Evolutionary conservation across 2,329 filamentous ascomycete species (phyloP), one percentile per base, ranked within the genome.

Genomic region (Orbilia quercus): DNA sequence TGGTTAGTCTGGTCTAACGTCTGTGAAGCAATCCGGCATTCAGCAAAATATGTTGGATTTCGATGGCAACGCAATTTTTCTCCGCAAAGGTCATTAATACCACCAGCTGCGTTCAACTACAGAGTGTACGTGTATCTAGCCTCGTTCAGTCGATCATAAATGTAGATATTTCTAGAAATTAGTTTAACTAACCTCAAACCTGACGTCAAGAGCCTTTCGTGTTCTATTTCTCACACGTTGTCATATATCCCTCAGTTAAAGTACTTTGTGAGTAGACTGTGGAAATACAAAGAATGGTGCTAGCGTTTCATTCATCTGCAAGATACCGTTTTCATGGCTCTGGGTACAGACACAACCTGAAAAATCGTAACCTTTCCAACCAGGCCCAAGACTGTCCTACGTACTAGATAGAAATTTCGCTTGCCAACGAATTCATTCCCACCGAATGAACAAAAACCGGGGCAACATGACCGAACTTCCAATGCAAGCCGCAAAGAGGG

Each of bases 251-350:
- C 57, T 42, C 40, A 48, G 11, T 50, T 44, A 22, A 51, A 18
- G 23, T 34, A 31, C 5, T 20, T n/a, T 64, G 23, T 48, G 9
- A 36, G 51, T 45, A 51, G 55, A 11, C 28, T 50, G 34, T 57
- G 51, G 67, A 40, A 38, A 38, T 45, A 72, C 67, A 65, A 71
- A 31, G 59, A 65, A 73, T 73, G 66, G 47, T 57, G 28, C 40
- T 36, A 66, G 23, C 9, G 60, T 73, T 66, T 34, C 60, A 34
- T 38, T 59, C 22, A 54, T 18, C 53, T 66, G 60, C 69, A 50
- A 28, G 54, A 34, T 18, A 45, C 69, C 69, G 69, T 44, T 62
- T 66, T 66, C 69, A 57, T 55, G 16, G 9, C 57, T 22, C 42
- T 44, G 23, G 16, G 55, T 45, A 70, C 47, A 55, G 14, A 28